phyloP scores from a whole-genome alignment of 108 stramenopile genomes.

The Cylindrotheca fusiformis region DNA sequence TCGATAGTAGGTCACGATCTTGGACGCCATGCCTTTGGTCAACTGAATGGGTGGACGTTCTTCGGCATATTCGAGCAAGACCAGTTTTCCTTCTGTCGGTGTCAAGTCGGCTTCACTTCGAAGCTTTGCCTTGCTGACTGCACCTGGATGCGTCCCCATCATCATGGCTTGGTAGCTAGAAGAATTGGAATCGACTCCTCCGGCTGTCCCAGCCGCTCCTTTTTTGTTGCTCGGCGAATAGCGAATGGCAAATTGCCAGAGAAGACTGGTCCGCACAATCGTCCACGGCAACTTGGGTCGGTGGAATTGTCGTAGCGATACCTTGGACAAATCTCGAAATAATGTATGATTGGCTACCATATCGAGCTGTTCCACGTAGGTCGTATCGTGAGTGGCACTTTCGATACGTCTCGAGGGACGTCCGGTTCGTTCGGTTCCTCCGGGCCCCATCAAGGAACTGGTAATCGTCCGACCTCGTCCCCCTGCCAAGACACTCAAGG shows the following conservation, averaged over 20 bases:
- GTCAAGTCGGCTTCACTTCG: slow-evolving; percentile 77
- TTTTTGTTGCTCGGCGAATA: slow-evolving; percentile 35
- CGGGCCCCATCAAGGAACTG: slow-evolving; percentile 84
- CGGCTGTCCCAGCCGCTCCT: slow-evolving; percentile 7
- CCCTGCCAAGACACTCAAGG: slow-evolving; percentile 51
- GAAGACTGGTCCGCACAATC: slow-evolving; percentile 56
- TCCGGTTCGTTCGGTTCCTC: slow-evolving; percentile 87
- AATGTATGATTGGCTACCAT: slow-evolving; percentile 73
- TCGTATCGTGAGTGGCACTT: slow-evolving; percentile 60
- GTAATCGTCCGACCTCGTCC: slow-evolving; percentile 87
- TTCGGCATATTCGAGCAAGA: slow-evolving; percentile 81
- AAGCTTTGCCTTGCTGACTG: slow-evolving; percentile 70
- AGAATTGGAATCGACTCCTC: slow-evolving; percentile 39
- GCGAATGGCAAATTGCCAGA: slow-evolving; percentile 84
- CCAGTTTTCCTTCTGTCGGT: slow-evolving; percentile 70
- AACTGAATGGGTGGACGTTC: slow-evolving; percentile 81
- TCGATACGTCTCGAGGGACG: slow-evolving; percentile 58
- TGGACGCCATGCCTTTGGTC: slow-evolving; percentile 80
- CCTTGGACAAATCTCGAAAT: slow-evolving; percentile 58
- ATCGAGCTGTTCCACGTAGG: slow-evolving; percentile 85
- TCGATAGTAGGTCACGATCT: slow-evolving; percentile 88
- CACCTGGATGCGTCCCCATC: slow-evolving; percentile 58
- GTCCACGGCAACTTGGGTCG: slow-evolving; percentile 68
- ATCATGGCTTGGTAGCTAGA: slow-evolving; percentile 72
- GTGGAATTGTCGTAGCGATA: slow-evolving; percentile 74